Percentiles rank a stretch among this genome's conserved stretches.
Evolutionary conservation across 129 eudicot genomes (phyloP).

Genomic region (Centella asiatica): DNA sequence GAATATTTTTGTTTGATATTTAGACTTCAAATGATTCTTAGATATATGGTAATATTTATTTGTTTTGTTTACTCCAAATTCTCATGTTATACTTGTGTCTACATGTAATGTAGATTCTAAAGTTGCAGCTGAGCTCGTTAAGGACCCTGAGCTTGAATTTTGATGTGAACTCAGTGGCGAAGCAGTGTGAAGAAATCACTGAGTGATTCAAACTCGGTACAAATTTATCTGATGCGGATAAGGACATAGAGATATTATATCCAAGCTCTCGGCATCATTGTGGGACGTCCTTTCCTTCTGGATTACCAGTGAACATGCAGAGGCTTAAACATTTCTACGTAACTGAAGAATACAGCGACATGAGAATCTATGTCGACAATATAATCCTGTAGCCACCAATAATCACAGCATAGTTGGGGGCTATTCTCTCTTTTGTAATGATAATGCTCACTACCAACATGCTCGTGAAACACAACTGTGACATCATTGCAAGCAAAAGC

Average conservation of each 20-base stretch:
- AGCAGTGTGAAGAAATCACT: conserved; percentile 70
- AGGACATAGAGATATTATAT: conserved; percentile 66
- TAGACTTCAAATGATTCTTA: no score
- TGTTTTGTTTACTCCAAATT: no score
- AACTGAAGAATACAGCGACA: conserved; percentile 58
- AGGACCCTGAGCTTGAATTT: conserved; percentile 54
- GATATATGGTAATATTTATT: no score
- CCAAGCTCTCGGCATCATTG: conserved; percentile 47
- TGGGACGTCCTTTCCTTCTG: conserved; percentile 43
- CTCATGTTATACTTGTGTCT: no score
- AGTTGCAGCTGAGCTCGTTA: conserved; percentile 54
- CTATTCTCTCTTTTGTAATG: conserved; percentile 83
- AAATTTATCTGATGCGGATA: conserved; percentile 62
- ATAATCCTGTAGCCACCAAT: conserved; percentile 83
- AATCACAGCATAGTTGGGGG: conserved; percentile 26
- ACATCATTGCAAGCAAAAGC: conserved; percentile 93
- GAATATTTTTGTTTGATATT: no score
- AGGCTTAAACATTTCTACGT: conserved; percentile 45
- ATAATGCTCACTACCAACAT: conserved; percentile 81
- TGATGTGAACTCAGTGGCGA: conserved; percentile 62
- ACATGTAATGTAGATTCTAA: conserved; percentile 56
- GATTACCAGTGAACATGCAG: conserved; percentile 47
- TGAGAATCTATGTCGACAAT: conserved; percentile 66
- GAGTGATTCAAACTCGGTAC: conserved; percentile 70
- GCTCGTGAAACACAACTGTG: conserved; percentile 77